Evolutionary conservation across 352 stramenopile species (phyloP).

Genomic region (Phytophthora fragariae): DNA sequence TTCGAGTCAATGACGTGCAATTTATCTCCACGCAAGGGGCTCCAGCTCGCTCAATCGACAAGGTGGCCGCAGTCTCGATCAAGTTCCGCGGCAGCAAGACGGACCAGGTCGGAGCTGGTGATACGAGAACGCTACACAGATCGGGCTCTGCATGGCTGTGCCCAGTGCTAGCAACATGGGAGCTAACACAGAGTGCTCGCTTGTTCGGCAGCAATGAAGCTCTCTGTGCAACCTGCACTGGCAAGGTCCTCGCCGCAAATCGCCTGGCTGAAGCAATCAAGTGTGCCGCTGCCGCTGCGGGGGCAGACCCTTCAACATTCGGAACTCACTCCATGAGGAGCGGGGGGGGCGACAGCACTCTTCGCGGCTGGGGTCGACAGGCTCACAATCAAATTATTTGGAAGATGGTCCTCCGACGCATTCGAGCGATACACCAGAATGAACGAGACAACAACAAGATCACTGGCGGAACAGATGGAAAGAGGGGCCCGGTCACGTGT

Average conservation of each 20-base stretch:
- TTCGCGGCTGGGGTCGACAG: neutral
- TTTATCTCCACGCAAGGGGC: neutral
- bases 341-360: neutral
- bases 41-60: neutral
- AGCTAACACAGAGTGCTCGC: neutral
- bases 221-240: neutral
- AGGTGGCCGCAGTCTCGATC: constrained; percentile 1
- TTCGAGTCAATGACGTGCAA: constrained; percentile 1
- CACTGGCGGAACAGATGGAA: neutral
- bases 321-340: neutral
- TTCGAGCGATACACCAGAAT: no score
- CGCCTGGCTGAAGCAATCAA: neutral
- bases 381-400: neutral
- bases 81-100: constrained; percentile 13
- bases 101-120: constrained; percentile 2
- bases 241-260: neutral
- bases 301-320: neutral
- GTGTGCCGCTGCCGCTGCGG: no score
- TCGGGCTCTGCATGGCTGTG: constrained; percentile 11
- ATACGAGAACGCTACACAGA: constrained; percentile 10
- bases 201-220: neutral
- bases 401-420: no score
- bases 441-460: neutral
- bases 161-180: constrained; percentile 15
- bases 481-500: neutral